A percentile compares a stretch with the other conserved stretches of the same genome.
phyloP scores from a whole-genome alignment of 2,329 filamentous ascomycete species.

The Pochonia chlamydosporia region DNA sequence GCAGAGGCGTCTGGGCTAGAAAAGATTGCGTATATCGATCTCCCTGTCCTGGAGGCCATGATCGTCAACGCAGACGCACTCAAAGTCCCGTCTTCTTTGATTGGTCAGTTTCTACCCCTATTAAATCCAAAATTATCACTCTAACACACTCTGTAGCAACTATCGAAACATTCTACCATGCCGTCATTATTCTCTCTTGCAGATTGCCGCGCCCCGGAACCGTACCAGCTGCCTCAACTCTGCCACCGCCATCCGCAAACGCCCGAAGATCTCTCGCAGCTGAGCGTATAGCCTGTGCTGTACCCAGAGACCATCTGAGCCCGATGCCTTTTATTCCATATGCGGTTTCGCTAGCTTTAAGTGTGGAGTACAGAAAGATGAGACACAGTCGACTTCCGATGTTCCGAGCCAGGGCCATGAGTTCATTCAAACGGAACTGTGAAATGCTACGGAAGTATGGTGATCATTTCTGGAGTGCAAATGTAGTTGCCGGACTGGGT shows the following conservation, averaged over 20 bases:
- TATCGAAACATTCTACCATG: constrained; percentile 58
- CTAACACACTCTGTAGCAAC: constrained; percentile 35
- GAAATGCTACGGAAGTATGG: constrained; percentile 45
- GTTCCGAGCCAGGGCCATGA: constrained; percentile 50
- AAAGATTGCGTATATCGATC: constrained; percentile 42
- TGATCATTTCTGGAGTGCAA: constrained; percentile 53
- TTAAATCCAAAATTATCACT: neutral
- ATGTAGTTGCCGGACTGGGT: constrained; percentile 48
- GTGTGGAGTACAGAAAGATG: constrained; percentile 59
- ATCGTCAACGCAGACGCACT: constrained; percentile 49
- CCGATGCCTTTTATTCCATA: constrained; percentile 57
- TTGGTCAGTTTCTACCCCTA: constrained; percentile 34
- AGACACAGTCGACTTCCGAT: constrained; percentile 53
- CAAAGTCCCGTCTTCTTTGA: constrained; percentile 40
- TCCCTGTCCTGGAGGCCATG: constrained; percentile 52
- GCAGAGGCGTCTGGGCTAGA: constrained; percentile 32
- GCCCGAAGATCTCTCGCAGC: constrained; percentile 52
- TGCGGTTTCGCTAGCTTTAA: constrained; percentile 54
- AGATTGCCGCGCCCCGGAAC: constrained; percentile 41
- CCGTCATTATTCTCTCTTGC: constrained; percentile 57
- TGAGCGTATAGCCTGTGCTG: constrained; percentile 50
- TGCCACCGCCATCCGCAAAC: constrained; percentile 44
- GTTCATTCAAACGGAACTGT: constrained; percentile 49
- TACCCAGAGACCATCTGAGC: constrained; percentile 44
- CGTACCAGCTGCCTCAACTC: constrained; percentile 32